Conservation (phyloP, 1,284 basidiomycete genomes). For the Leccinum subspadiceum region DNA sequence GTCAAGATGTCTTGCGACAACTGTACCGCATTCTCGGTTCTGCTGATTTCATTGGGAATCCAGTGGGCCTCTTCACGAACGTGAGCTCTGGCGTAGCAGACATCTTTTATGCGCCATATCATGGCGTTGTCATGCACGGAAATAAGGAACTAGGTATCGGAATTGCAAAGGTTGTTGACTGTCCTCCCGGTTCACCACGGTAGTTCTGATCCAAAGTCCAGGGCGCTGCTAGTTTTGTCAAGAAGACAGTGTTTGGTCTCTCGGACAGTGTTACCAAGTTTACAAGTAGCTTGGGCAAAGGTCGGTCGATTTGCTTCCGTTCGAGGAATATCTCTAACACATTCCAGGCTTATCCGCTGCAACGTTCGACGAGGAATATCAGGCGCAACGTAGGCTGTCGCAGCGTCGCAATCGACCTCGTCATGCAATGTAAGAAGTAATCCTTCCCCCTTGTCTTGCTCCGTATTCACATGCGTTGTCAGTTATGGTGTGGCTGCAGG, state of each 20-base stretch:
- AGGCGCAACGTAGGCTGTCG: conserved; percentile 83
- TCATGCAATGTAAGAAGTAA: conserved; percentile 78
- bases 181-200: conserved; percentile 1
- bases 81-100: conserved; percentile 98
- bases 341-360: conserved; percentile 87
- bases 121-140: conserved; percentile 96
- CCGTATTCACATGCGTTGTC: conserved; percentile 14
- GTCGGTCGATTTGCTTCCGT: conserved; percentile 36
- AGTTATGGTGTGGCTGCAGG: conserved; percentile 94
- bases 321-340: conserved; percentile 1
- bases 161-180: conserved; percentile 78
- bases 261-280: conserved; percentile 97
- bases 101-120: conserved; percentile 99
- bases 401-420: conserved; percentile 93
- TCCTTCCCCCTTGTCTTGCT: conserved; percentile 1
- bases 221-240: conserved; percentile 97
- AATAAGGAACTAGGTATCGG: conserved; percentile 95
- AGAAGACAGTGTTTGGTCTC: conserved; percentile 97
- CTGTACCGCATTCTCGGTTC: conserved; percentile 96
- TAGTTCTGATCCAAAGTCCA: conserved; percentile 33
- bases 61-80: conserved; percentile 97
- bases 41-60: conserved; percentile 92
- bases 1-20: conserved; percentile 92
- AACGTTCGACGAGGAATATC: conserved; percentile 95
- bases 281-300: conserved; percentile 96